Base-by-base conservation (phyloP, 306 rosid genomes). In the Sechiopsis laciniata region DNA sequence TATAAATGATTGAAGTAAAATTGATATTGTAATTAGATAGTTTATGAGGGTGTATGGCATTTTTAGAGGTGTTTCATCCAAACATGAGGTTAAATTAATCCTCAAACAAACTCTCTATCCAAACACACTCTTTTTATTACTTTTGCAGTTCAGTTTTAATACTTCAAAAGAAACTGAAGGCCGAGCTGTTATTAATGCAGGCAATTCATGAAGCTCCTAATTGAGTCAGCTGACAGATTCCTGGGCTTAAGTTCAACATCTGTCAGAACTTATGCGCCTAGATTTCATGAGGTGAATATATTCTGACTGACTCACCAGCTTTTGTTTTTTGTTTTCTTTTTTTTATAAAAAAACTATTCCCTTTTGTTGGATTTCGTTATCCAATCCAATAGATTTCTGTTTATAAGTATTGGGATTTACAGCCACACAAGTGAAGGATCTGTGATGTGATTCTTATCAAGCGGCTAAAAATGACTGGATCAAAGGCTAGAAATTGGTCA, bases 181-280 rank as follows among this genome's bases (percentile, higher is more conserved):
- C 29, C 19, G 57, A 48, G 57, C 50, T 68, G 21, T 68, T 48
- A 68, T 24, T 8, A 20, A 14, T 70, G 74, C 74, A 70, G 74
- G 74, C 45, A 24, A 13, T 5, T 68, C 21, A 68, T 12, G 40
- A 46, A 3, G 42, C 57, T 68, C 57, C 55, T 14, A 66, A 54
- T 20, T 40, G 55, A 69, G 19, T 69, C 58, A 69, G 42, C 58
- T 20, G 73, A 70, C 37, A 46, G 10, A 70, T 70, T 51, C 57
- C 51, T 13, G 46, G 42, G 59, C 74, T 40, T 15, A 26, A 24
- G 46, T 51, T 70, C 24, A 70, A 24, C 48, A 16, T 70, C 42
- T 70, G 74, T 70, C 74, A 70, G 74, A 52, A 52, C 24, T 52
- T 70, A 13, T 70, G 74, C 37, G 59, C 74, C 58, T 70, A 70